Percentiles rank a stretch among this genome's conserved stretches.
phyloP scores from a whole-genome alignment of 768 basidiomycete genomes.

The Boletus sp. region DNA sequence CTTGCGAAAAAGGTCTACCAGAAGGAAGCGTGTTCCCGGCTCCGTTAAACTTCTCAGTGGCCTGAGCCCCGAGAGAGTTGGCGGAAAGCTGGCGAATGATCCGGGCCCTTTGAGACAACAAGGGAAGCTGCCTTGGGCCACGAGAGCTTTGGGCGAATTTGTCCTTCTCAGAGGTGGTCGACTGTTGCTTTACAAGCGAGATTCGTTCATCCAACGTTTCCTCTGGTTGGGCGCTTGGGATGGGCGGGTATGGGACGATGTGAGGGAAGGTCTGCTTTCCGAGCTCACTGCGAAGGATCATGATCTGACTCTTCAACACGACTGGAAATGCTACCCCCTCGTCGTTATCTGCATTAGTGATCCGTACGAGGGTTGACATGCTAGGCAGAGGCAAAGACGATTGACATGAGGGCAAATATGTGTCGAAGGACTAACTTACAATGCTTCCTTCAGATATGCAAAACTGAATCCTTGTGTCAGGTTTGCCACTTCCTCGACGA shows the following conservation, averaged over 20 bases:
- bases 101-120: neutral
- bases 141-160: neutral
- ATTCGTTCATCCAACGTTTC: neutral
- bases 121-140: neutral
- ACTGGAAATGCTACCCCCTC: conserved; percentile 49
- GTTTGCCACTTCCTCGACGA: conserved; percentile 58
- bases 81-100: neutral
- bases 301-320: conserved; percentile 57
- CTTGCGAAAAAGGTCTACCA: neutral
- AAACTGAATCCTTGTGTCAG: conserved; percentile 72
- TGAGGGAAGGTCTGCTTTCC: conserved; percentile 36
- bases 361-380: conserved; percentile 66
- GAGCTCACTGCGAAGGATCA: conserved; percentile 60
- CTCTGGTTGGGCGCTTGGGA: neutral
- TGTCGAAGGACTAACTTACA: conserved; percentile 47
- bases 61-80: neutral
- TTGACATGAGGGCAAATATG: neutral
- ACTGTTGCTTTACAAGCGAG: neutral
- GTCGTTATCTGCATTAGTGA: conserved; percentile 50
- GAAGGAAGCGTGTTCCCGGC: neutral
- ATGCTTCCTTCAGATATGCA: conserved; percentile 86
- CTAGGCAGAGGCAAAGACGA: conserved; percentile 32
- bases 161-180: neutral
- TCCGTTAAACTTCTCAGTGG: neutral
- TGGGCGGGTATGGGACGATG: neutral